A percentile compares a stretch with the other conserved stretches of the same genome.
Conservation (phyloP, 2,329 filamentous ascomycete species). For the Colletotrichum australisinense region DNA sequence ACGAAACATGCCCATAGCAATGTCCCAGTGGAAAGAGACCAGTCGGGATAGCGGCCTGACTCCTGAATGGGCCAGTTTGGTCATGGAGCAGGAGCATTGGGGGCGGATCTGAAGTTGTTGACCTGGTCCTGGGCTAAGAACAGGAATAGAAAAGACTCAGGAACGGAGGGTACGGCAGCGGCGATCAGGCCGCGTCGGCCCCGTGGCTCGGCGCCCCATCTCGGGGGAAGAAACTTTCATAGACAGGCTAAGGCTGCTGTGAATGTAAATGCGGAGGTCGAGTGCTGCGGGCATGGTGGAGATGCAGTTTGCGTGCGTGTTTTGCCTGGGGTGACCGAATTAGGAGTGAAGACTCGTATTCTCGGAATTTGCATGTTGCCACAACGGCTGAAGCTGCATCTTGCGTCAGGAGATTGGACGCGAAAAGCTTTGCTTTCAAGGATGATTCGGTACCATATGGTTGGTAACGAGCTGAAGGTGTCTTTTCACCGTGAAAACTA, state of each 20-base stretch:
- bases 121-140: neutral
- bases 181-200: constrained; percentile 27
- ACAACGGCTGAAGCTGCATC: neutral
- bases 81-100: neutral
- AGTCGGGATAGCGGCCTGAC: neutral
- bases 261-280: neutral
- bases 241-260: neutral
- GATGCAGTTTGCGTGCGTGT: neutral
- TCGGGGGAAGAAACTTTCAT: neutral
- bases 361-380: neutral
- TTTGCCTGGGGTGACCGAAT: too few species aligned
- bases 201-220: constrained; percentile 19
- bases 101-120: neutral
- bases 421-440: neutral
- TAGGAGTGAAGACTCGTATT: too few species aligned
- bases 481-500: neutral
- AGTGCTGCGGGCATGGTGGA: neutral
- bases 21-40: neutral
- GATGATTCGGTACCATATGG: constrained; percentile 48
- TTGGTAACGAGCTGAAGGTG: constrained; percentile 38
- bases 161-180: neutral
- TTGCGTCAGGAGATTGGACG: constrained; percentile 1
- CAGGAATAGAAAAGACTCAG: neutral
- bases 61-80: neutral
- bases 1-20: neutral